Percentiles rank a stretch among this genome's conserved stretches.
Conservation (phyloP, 1,284 basidiomycete species). For the Trametes polyzona region DNA sequence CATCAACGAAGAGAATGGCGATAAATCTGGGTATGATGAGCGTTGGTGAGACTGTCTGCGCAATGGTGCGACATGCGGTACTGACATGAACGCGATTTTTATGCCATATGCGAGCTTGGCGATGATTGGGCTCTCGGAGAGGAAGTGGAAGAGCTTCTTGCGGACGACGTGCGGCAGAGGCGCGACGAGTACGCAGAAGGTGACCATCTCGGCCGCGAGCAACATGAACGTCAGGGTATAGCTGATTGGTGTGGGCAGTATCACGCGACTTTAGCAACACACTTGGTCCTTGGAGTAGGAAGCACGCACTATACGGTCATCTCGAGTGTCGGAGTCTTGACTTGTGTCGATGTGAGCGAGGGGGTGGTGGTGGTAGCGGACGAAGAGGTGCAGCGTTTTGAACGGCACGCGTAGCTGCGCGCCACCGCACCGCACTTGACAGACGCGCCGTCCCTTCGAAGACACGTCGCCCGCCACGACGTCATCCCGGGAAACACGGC, state of each 20-base stretch:
- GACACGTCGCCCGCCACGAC: constrained; percentile 26
- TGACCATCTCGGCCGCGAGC: constrained; percentile 77
- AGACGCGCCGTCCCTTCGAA: constrained; percentile 4
- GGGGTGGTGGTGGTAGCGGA: constrained; percentile 3
- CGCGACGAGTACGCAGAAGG: constrained; percentile 74
- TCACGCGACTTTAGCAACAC: constrained; percentile 5
- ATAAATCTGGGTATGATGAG: constrained; percentile 70
- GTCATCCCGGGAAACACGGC: constrained; percentile 16
- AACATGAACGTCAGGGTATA: constrained; percentile 80
- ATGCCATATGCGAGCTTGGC: constrained; percentile 80
- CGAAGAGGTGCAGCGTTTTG: constrained; percentile 1
- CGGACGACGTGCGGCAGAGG: constrained; percentile 79
- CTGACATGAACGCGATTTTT: constrained; percentile 95
- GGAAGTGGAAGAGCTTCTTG: constrained; percentile 76
- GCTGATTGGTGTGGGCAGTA: constrained; percentile 40
- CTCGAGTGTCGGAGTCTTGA: constrained; percentile 22
- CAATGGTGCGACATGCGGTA: constrained; percentile 13
- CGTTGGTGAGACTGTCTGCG: background rate
- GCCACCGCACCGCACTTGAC: constrained; percentile 6
- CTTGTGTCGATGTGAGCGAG: background rate
- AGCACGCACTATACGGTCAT: constrained; percentile 75
- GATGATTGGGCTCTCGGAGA: constrained; percentile 68
- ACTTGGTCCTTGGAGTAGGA: background rate
- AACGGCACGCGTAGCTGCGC: constrained; percentile 3
- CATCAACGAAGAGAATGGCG: constrained; percentile 85